Conservation (phyloP, 768 basidiomycete genomes). For the Pleurotus sapidus region DNA sequence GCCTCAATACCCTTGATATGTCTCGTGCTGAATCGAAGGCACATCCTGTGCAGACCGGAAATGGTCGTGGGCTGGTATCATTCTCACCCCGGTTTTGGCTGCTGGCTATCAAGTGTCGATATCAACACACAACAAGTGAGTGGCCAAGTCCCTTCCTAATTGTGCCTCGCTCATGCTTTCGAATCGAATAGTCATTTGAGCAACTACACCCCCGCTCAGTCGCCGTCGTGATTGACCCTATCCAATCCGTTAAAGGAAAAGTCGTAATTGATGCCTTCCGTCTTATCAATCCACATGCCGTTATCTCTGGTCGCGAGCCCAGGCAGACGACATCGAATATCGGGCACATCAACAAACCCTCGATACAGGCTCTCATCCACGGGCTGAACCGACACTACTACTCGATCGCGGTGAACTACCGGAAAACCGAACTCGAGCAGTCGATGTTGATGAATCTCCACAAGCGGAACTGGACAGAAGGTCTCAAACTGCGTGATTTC, state of each 20-base stretch:
- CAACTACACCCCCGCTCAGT: constrained; percentile 90
- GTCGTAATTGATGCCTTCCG: constrained; percentile 99
- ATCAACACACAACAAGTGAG: constrained; percentile 96
- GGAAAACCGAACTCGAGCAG: constrained; percentile 98
- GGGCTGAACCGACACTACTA: constrained; percentile 98
- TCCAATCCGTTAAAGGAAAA: constrained; percentile 98
- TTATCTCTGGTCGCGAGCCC: constrained; percentile 91
- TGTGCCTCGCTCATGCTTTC: constrained; percentile 7
- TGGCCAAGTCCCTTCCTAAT: constrained; percentile 10
- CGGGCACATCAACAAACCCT: constrained; percentile 98
- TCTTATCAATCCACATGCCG: constrained; percentile 87
- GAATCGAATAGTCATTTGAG: constrained; percentile 80
- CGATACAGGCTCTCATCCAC: constrained; percentile 97
- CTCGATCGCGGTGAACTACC: constrained; percentile 95
- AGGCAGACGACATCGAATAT: constrained; percentile 98
- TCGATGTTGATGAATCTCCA: constrained; percentile 99
- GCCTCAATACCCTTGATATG: constrained; percentile 6
- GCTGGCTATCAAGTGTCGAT: constrained; percentile 98
- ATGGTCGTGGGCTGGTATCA: constrained; percentile 99
- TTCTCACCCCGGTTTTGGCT: constrained; percentile 99
- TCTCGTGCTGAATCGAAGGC: constrained; percentile 9
- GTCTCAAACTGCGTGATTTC: constrained; percentile 89
- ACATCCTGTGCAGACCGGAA: constrained; percentile 61
- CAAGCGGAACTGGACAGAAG: constrained; percentile 99
- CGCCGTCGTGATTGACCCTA: constrained; percentile 96